Base-by-base conservation (phyloP, 352 stramenopile species). In the Blastocystis sp. region DNA sequence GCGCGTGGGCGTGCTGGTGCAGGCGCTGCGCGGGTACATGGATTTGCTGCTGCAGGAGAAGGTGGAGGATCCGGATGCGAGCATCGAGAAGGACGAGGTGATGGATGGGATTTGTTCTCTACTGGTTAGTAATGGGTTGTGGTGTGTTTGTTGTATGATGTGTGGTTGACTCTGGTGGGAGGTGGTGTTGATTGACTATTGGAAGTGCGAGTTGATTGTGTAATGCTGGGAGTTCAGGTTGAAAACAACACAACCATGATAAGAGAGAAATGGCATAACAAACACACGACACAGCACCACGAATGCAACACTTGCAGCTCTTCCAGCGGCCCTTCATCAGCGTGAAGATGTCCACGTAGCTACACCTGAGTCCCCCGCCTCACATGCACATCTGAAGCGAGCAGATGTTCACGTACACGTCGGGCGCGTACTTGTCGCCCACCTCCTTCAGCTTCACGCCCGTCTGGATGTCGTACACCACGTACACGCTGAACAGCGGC, bases 1-100 rank as follows among this genome's bases (percentile, higher is more conserved):
- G 2, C 95, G 97, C 62, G 95, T 98, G 48, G 96, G 95, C 28
- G 96, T 98, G 57, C 92, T 98, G 19, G 95, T 99, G 28, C 98
- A 98, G 89, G 93, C 95, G 42, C 93, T 99, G 76, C 92, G 96
- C 21, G 91, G 92, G 48, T 93, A 97, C 69, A 93, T 99, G 82
- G 96, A 99, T 89, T 89, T 90, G 34, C 91, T 98, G 28, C 89
- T 98, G 66, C 91, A 94, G 24, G 89, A 94, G 62, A 98, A 98
- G 91, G 97, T 98, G 71, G 93, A 94, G 17, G 90, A 96, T 11
- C 96, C 96, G 0, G 91, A 92, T 64, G 89, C 98, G 14, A 94
- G 98, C 89, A 94, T 98, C 45, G 61, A 17, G n/a, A 21, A 84
- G 19, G 74, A 84, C 69, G 54, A 52, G 24, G 74, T 84, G 9